Base-by-base conservation (phyloP, 805 yeast genomes). In the Candida fluviatilis region DNA sequence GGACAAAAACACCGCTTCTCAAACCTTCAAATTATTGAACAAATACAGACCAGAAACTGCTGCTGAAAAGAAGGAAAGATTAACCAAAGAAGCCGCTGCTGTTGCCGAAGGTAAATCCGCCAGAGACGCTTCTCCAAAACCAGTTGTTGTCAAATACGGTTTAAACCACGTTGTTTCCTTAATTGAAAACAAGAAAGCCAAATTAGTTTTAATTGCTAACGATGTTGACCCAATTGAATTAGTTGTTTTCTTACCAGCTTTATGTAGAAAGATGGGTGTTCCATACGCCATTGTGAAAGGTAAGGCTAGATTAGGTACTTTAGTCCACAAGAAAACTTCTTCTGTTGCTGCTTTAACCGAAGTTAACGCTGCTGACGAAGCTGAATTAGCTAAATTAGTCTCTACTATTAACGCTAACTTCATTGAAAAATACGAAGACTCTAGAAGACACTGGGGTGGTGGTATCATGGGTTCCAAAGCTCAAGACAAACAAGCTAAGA, bases 371-470 rank as follows among this genome's bases (percentile, higher is more conserved):
- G 97, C 87, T 71, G 98, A 91, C 72, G 93, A 88, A 76, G 80
- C 96, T 64, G 89, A 86, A 64, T 82, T 91, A 61, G 90, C 97
- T 55, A 85, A 87, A 70, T 80, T 91, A 63, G 79, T 93, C 55
- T 84, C 96, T 43, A 84, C 98, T 62, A 80, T 91, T 71, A 82
- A 88, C 75, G 83, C 95, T 55, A 89, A 88, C 93, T 91, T 84
- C 75, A 69, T 73, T 59, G 95, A 86, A 67, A 87, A 88, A 75
- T 87, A 83, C 84, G 97, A 91, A 65, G 97, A 93, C 59, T 64
- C 78, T 67, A 91, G 95, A 82, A 89, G 87, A 77, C 95, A 88
- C 84, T 91, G 99, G 99, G 98, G 98, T 80, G 99, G 99, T 80
- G 99, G 99, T 80, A 66, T 88, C 72, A 76, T 93, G 80, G 96